Evolutionary conservation across 1,284 basidiomycete species (phyloP), one percentile per base, ranked within the genome.

Genomic region (Volvariella surrecta): DNA sequence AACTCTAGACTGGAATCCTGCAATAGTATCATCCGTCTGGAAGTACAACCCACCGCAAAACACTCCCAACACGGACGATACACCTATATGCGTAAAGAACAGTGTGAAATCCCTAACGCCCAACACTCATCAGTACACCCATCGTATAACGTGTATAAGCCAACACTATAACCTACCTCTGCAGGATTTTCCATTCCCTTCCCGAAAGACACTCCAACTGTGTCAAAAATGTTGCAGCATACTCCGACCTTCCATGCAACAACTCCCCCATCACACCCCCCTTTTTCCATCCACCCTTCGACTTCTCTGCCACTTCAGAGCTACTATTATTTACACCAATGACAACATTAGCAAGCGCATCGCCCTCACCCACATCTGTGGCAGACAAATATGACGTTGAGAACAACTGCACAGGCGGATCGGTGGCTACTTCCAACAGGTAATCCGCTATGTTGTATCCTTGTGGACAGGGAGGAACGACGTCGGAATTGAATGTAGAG

Each of bases 371-470:
- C 15, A n/a, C 34, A n/a, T 6, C 15, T 6, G 34, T n/a, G 34
- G 34, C 8, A 15, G 34, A 8, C 34, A n/a, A 35, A 35, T 19
- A 15, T 35, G 18, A 32, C 59, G 44, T 52, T 67, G 57, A 28
- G 57, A 74, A 73, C 1, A 78, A 55, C 20, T 56, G 60, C 3
- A 70, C 62, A 8, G 73, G 70, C 20, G 75, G 68, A 37, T 79
- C 78, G 52, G 77, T 85, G 0, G 90, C 89, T 39, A 94, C 72
- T 50, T 94, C 90, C 10, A 95, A 70, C 11, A 94, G 71, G 56
- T 90, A 86, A 59, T 96, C 91, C 0, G 91, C 91, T 13, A 93
- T 74, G 52, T 94, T 95, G 66, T 92, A 91, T 0, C 87, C 89
- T 34, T 76, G 67, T 9, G 67, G 69, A 40, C 63, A 71, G 11